Conservation (phyloP, 2,329 filamentous ascomycete species). For the Botryotinia narcissicola region DNA sequence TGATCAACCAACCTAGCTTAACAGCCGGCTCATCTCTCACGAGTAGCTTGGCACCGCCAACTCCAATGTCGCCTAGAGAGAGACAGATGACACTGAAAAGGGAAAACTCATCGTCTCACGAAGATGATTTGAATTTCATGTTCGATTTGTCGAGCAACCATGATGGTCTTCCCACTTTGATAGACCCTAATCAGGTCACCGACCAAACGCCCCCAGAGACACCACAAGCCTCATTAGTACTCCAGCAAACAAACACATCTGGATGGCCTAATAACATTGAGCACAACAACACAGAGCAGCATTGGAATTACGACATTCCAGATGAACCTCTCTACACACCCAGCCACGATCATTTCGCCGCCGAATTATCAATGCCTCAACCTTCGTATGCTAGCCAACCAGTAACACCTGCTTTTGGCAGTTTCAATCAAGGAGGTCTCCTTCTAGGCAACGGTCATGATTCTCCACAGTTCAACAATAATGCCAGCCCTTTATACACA, state of each 20-base stretch:
- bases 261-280: conserved; percentile 26
- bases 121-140: conserved; percentile 28
- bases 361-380: conserved; percentile 35
- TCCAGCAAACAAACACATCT: conserved; percentile 22
- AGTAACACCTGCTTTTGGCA: conserved; percentile 36
- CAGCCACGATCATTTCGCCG: conserved; percentile 31
- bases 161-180: neutral
- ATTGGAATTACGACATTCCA: conserved; percentile 31
- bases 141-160: conserved; percentile 25
- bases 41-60: conserved; percentile 38
- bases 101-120: conserved; percentile 30
- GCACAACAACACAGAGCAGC: conserved; percentile 26
- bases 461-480: conserved; percentile 31
- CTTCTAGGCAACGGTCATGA: conserved; percentile 25
- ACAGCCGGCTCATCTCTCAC: conserved; percentile 33
- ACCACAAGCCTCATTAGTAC: conserved; percentile 29
- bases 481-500: conserved; percentile 31
- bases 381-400: conserved; percentile 36
- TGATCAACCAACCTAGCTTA: conserved; percentile 29
- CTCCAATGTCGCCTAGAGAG: conserved; percentile 37
- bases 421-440: conserved; percentile 32
- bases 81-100: conserved; percentile 33
- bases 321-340: conserved; percentile 37
- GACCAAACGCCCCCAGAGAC: conserved; percentile 35
- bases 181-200: neutral